Percentiles rank a stretch among this genome's conserved stretches.
Conservation (phyloP, 129 eudicot genomes). For the Lonicera japonica region DNA sequence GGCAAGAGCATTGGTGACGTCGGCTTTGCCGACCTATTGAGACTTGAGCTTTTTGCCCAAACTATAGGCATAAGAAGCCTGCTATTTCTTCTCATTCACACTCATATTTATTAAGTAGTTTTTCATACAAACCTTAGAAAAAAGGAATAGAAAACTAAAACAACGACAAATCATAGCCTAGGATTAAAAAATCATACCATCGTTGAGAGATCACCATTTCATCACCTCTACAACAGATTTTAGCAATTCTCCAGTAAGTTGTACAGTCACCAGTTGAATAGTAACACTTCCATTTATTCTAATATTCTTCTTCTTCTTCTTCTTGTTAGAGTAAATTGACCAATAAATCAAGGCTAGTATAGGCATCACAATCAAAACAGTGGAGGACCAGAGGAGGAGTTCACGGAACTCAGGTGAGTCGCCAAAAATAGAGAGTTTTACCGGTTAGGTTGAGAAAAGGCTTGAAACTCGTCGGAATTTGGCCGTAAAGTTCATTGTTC, state of each 20-base stretch:
- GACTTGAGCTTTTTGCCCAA: constrained; percentile 87
- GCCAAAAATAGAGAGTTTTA: too few relatives aligned
- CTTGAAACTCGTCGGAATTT: constrained; percentile 11
- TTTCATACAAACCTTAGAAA: not conserved
- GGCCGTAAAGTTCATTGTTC: not conserved
- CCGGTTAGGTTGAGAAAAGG: not conserved
- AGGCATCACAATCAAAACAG: not conserved
- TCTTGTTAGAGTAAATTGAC: constrained; percentile 10
- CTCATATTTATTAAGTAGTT: not conserved
- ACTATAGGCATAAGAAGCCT: constrained; percentile 81
- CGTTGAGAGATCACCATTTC: not conserved
- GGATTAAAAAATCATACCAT: constrained; percentile 2
- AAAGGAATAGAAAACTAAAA: not conserved
- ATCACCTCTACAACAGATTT: too few relatives aligned
- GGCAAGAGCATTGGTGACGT: constrained; percentile 71
- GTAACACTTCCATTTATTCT: not conserved
- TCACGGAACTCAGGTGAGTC: not conserved
- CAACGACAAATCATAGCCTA: not conserved
- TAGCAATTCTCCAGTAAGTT: not conserved
- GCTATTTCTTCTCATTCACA: constrained; percentile 79
- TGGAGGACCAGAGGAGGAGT: not conserved
- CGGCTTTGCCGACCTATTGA: constrained; percentile 90
- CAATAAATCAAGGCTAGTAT: not conserved
- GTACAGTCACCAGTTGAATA: not conserved
- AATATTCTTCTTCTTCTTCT: too few relatives aligned